phyloP scores from a whole-genome alignment of 345 rosid genomes.

The Noccaea bulbosa region DNA sequence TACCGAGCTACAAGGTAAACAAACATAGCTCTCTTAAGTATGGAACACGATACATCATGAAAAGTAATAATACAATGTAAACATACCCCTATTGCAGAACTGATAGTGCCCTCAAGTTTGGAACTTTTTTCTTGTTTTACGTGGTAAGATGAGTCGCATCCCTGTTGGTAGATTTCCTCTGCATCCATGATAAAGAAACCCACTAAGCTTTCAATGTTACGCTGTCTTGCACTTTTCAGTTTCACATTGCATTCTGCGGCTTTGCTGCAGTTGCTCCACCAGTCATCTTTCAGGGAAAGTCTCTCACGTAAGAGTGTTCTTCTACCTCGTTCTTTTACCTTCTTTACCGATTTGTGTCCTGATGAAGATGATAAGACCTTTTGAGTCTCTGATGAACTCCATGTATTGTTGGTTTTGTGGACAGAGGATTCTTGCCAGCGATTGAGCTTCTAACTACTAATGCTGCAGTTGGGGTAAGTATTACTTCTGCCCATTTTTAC shows the following conservation, averaged over 20 bases:
- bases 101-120: conserved; percentile 95
- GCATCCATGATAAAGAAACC: background rate
- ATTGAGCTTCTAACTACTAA: conserved; percentile 57
- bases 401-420: conserved; percentile 34
- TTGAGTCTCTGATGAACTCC: conserved; percentile 16
- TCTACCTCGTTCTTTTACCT: conserved; percentile 5
- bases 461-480: conserved; percentile 75
- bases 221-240: conserved; percentile 52
- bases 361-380: background rate
- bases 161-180: conserved; percentile 21
- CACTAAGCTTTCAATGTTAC: conserved; percentile 11
- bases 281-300: conserved; percentile 88
- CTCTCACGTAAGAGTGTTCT: conserved; percentile 77
- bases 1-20: conserved; percentile 94
- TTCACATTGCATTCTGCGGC: conserved; percentile 83
- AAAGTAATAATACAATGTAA: conserved; percentile 19
- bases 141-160: conserved; percentile 52
- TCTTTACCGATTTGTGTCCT: background rate
- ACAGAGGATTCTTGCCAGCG: conserved; percentile 97
- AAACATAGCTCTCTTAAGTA: conserved; percentile 6
- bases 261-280: conserved; percentile 95
- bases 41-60: background rate
- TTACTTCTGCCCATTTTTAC: background rate
- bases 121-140: conserved; percentile 84
- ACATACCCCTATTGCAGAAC: conserved; percentile 65